A percentile compares a stretch with the other conserved stretches of the same genome.
Conservation (phyloP, 2,329 filamentous ascomycete species). For the Cladosporium sp. region DNA sequence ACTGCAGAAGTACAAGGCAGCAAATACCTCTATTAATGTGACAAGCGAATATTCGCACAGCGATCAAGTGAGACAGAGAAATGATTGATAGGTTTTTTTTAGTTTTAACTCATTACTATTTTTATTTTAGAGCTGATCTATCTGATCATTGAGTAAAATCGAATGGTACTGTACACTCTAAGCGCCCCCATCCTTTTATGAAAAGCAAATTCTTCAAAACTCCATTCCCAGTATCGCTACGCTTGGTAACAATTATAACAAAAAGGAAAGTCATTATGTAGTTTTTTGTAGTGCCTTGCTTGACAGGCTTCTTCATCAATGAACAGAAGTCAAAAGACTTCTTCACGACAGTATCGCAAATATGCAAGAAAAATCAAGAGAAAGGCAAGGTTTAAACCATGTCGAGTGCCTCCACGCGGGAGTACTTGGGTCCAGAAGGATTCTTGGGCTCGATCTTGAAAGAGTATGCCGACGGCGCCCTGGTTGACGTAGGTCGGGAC, state of each 20-base stretch:
- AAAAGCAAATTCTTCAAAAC: not conserved
- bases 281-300: not conserved
- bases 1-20: not conserved
- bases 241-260: not conserved
- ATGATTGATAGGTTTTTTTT: not conserved
- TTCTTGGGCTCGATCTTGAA: conserved; percentile 20
- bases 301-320: not conserved
- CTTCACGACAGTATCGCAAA: not conserved
- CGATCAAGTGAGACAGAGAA: not conserved
- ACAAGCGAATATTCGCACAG: not conserved
- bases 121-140: not conserved
- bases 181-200: not conserved
- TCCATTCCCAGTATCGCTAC: not conserved
- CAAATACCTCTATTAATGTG: not conserved
- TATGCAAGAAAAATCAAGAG: not conserved
- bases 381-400: conserved; percentile 8
- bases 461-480: conserved; percentile 15
- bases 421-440: not conserved
- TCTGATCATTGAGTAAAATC: not conserved
- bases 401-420: conserved; percentile 16
- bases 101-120: not conserved
- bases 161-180: not conserved
- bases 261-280: conserved; percentile 10
- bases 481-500: conserved; percentile 5
- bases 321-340: not conserved